Evolutionary conservation across 2,329 filamentous ascomycete species (phyloP).

Genomic region (Leptoxyphium fumago): DNA sequence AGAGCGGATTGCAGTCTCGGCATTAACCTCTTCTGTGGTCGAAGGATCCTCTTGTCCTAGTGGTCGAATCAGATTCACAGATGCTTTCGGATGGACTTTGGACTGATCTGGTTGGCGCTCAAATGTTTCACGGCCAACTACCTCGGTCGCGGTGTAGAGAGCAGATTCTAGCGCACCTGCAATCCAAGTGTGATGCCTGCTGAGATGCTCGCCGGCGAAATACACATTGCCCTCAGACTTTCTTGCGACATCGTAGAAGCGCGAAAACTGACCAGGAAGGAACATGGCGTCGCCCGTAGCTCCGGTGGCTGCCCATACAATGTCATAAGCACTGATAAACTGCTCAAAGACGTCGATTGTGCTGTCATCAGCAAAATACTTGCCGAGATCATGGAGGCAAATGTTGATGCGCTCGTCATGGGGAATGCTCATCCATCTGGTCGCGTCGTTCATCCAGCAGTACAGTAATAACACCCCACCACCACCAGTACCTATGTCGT

Average conservation of each 20-base stretch:
- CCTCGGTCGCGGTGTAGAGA: too few relatives aligned
- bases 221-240: neutral
- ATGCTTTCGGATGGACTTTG: too few relatives aligned
- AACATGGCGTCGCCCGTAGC: neutral
- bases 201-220: neutral
- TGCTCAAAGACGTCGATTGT: neutral
- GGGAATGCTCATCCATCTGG: neutral
- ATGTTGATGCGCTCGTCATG: neutral
- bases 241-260: neutral
- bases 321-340: neutral
- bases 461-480: neutral
- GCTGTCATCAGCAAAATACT: neutral
- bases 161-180: too few relatives aligned
- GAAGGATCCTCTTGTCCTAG: too few relatives aligned
- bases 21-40: too few relatives aligned
- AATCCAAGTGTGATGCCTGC: neutral
- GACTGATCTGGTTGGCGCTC: too few relatives aligned
- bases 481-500: neutral
- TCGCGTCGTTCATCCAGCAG: neutral
- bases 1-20: too few relatives aligned
- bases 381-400: neutral
- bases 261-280: neutral
- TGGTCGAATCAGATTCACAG: too few relatives aligned
- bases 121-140: too few relatives aligned
- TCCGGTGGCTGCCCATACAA: neutral